phyloP scores from a whole-genome alignment of 495 filamentous ascomycete genomes.

The Aspergillus nanangensis region DNA sequence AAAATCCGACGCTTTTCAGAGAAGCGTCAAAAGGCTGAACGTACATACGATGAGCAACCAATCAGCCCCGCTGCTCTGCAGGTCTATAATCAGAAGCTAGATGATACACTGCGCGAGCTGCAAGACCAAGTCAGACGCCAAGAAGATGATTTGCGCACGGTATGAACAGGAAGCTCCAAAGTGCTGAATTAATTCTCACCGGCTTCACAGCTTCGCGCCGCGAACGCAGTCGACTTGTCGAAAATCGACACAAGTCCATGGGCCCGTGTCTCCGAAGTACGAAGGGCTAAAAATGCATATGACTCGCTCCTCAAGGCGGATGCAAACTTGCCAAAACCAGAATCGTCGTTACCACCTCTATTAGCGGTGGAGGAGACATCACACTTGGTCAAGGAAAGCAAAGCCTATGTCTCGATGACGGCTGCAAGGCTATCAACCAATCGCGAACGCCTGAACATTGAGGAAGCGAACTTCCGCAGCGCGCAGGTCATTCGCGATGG shows the following conservation, averaged over 20 bases:
- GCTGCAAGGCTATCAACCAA: conserved; percentile 48
- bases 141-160: conserved; percentile 56
- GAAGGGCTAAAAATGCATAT: conserved; percentile 59
- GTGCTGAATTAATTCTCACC: conserved; percentile 12
- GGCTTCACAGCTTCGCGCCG: conserved; percentile 38
- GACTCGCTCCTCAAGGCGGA: conserved; percentile 53
- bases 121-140: conserved; percentile 61
- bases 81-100: conserved; percentile 48
- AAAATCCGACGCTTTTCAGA: conserved; percentile 36
- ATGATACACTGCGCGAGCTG: conserved; percentile 60
- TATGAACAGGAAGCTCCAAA: conserved; percentile 14
- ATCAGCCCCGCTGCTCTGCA: conserved; percentile 29
- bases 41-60: conserved; percentile 26
- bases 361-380: conserved; percentile 63
- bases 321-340: conserved; percentile 58
- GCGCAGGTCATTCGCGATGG: conserved; percentile 44
- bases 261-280: conserved; percentile 48
- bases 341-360: conserved; percentile 66
- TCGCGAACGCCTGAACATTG: conserved; percentile 50
- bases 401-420: conserved; percentile 51
- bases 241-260: conserved; percentile 33
- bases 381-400: conserved; percentile 59
- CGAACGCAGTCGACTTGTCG: conserved; percentile 38
- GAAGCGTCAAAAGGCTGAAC: conserved; percentile 33
- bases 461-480: conserved; percentile 59